Conservation (phyloP, 768 basidiomycete genomes). For the Podaxis mareebaensis region DNA sequence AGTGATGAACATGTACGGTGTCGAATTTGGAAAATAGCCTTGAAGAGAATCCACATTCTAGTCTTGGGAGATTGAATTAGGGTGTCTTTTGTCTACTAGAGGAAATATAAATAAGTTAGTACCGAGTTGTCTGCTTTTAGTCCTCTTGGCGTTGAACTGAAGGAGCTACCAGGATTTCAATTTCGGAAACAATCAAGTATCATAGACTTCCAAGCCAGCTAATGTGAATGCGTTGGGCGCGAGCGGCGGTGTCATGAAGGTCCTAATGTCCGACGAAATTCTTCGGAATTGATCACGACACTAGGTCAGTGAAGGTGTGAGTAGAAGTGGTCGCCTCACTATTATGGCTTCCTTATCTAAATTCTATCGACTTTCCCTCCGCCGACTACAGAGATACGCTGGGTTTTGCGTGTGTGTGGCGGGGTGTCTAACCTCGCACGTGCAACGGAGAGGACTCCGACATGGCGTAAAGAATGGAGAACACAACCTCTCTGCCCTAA, state of each 20-base stretch:
- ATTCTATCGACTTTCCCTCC: neutral
- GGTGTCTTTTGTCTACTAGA: neutral
- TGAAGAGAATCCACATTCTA: neutral
- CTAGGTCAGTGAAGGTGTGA: neutral
- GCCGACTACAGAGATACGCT: neutral
- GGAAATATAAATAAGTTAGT: neutral
- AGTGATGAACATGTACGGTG: neutral
- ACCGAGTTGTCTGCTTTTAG: neutral
- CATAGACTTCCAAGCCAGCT: neutral
- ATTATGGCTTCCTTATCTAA: too few relatives aligned
- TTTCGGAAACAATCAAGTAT: neutral
- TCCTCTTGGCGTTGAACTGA: neutral
- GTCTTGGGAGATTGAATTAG: neutral
- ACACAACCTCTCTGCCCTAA: neutral
- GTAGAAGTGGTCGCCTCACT: neutral
- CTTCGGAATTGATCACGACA: neutral
- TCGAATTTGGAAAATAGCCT: neutral
- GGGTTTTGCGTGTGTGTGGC: neutral
- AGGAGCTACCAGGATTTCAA: neutral
- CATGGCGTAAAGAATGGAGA: constrained; percentile 1
- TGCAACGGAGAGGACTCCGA: neutral
- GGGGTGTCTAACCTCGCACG: neutral
- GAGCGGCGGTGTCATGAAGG: neutral
- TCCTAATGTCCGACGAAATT: neutral
- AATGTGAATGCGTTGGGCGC: neutral